phyloP scores from a whole-genome alignment of 768 basidiomycete genomes.

The Botryobasidium botryosum region DNA sequence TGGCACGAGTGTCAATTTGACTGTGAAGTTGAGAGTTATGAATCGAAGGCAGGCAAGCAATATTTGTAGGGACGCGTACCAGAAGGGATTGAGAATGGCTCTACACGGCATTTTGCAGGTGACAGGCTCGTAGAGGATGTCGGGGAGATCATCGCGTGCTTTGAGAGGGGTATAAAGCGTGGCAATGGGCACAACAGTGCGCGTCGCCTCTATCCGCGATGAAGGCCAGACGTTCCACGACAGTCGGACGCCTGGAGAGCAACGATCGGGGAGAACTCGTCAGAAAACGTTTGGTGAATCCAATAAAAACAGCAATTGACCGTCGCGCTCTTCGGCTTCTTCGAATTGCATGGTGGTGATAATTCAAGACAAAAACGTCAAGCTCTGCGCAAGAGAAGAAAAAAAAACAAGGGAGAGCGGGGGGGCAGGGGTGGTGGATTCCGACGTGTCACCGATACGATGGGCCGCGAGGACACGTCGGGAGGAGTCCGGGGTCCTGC shows the following conservation, averaged over 20 bases:
- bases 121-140: constrained; percentile 94
- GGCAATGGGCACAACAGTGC: constrained; percentile 96
- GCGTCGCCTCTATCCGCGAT: constrained; percentile 91
- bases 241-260: constrained; percentile 65
- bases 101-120: constrained; percentile 97
- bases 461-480: too few species aligned
- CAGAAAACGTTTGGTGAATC: neutral
- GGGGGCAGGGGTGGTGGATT: too few species aligned
- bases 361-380: too few species aligned
- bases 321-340: constrained; percentile 94
- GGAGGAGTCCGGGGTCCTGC: too few species aligned
- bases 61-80: constrained; percentile 31
- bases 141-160: constrained; percentile 82
- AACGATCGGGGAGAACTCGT: neutral
- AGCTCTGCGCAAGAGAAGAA: too few species aligned
- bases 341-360: constrained; percentile 48
- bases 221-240: constrained; percentile 99
- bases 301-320: constrained; percentile 26
- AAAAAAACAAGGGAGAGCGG: too few species aligned
- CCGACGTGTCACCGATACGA: too few species aligned
- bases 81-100: constrained; percentile 94
- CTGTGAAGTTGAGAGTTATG: constrained; percentile 27
- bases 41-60: constrained; percentile 4
- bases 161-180: constrained; percentile 94
- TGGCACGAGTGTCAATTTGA: constrained; percentile 96